A percentile compares a stretch with the other conserved stretches of the same genome.
Conservation (phyloP, 306 rosid genomes). For the Pueraria montana region DNA sequence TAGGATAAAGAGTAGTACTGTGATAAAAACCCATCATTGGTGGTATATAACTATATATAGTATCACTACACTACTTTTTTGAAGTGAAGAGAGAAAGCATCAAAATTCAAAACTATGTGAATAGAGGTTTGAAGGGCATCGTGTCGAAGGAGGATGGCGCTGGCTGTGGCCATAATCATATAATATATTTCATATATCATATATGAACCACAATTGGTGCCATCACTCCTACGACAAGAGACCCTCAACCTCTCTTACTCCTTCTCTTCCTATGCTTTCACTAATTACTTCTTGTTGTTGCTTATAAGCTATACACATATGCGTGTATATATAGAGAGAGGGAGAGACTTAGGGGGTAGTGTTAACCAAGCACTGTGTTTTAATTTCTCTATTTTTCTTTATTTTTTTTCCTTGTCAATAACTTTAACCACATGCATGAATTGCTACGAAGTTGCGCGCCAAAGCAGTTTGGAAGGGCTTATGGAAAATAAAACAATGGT, state of each 20-base stretch:
- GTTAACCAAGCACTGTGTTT: background rate
- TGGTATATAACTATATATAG: no score
- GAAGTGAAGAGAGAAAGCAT: background rate
- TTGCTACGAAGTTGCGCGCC: constrained; percentile 37
- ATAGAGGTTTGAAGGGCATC: background rate
- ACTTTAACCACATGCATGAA: constrained; percentile 1
- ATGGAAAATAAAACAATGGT: background rate
- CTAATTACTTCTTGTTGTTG: constrained; percentile 4
- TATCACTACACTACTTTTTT: no score
- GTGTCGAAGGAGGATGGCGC: background rate
- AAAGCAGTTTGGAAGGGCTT: background rate
- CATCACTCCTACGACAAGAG: constrained; percentile 1
- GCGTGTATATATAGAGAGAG: constrained; percentile 15
- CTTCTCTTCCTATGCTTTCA: no score
- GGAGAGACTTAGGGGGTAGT: background rate
- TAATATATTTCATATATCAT: background rate
- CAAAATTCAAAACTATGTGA: background rate
- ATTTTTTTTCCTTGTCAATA: background rate
- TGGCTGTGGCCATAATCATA: background rate
- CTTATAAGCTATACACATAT: background rate
- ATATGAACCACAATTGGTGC: background rate
- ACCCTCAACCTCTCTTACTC: constrained; percentile 20
- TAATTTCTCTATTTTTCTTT: background rate
- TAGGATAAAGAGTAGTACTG: no score
- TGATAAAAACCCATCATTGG: no score